Evolutionary conservation across 768 basidiomycete species (phyloP).

Genomic region (Rubroboletus pulcherrimus): DNA sequence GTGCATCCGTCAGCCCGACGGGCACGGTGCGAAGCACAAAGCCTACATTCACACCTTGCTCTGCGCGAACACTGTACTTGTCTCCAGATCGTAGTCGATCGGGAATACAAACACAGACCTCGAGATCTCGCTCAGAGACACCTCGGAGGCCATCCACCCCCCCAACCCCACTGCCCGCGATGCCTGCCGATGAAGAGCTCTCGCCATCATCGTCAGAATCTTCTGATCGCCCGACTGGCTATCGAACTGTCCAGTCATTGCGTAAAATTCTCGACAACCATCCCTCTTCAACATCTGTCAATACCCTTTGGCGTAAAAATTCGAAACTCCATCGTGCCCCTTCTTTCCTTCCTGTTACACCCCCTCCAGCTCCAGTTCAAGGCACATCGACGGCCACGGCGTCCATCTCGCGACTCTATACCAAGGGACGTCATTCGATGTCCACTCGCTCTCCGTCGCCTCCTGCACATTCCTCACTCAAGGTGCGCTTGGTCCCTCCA

Average conservation of each 20-base stretch:
- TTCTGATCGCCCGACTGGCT: slow-evolving; percentile 50
- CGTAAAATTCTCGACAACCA: slow-evolving; percentile 65
- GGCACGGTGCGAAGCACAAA: slow-evolving; percentile 25
- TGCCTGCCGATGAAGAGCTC: slow-evolving; percentile 55
- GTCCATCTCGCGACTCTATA: slow-evolving; percentile 72
- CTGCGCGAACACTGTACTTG: slow-evolving; percentile 5
- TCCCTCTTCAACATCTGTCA: slow-evolving; percentile 33
- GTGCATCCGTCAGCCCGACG: slow-evolving; percentile 32
- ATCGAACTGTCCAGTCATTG: slow-evolving; percentile 60
- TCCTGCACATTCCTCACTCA: slow-evolving; percentile 50
- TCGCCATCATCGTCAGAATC: slow-evolving; percentile 49
- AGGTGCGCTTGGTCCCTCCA: slow-evolving; percentile 34
- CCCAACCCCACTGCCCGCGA: slow-evolving; percentile 39
- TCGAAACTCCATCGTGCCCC: slow-evolving; percentile 16
- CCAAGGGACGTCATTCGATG: slow-evolving; percentile 53
- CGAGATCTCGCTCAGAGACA: slow-evolving; percentile 30
- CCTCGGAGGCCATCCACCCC: slow-evolving; percentile 23
- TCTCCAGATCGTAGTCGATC: slow-evolving; percentile 16
- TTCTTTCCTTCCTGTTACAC: slow-evolving; percentile 36
- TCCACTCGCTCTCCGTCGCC: slow-evolving; percentile 63
- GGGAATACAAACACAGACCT: slow-evolving; percentile 4
- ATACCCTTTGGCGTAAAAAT: slow-evolving; percentile 12
- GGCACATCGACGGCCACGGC: slow-evolving; percentile 76
- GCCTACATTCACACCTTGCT: slow-evolving; percentile 12
- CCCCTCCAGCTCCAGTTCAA: slow-evolving; percentile 49